These are phyloP conservation scores for Collybia nuda DNA, from an alignment of 768 basidiomycete genomes.

Conservation along the genomic window DNA sequence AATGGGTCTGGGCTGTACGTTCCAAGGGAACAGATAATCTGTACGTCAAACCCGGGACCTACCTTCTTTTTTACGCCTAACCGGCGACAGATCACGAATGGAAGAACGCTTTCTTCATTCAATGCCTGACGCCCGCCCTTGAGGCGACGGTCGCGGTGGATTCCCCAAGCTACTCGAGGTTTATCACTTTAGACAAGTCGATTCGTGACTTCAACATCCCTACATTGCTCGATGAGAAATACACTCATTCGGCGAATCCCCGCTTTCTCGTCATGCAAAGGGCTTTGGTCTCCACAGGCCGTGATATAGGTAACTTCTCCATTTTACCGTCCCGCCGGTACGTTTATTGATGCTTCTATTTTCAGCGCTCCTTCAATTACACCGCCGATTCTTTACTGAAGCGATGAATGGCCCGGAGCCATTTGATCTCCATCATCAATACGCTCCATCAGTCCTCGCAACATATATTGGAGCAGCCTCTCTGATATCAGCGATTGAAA, in stretches of 20 bases:
- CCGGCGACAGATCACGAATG: constrained; percentile 63
- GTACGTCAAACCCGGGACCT: constrained; percentile 29
- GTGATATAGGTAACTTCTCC: constrained; percentile 52
- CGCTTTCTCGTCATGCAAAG: constrained; percentile 67
- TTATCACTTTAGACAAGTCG: constrained; percentile 51
- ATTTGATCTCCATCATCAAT: constrained; percentile 59
- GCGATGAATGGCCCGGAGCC: constrained; percentile 54
- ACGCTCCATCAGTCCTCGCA: constrained; percentile 70
- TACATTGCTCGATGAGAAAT: constrained; percentile 43
- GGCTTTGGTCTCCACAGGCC: constrained; percentile 56
- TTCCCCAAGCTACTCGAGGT: constrained; percentile 47
- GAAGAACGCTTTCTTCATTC: constrained; percentile 65
- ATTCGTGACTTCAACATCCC: constrained; percentile 60
- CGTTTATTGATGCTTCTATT: neutral
- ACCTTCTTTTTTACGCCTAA: constrained; percentile 16
- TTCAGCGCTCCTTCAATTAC: constrained; percentile 64
- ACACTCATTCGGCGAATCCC: constrained; percentile 33
- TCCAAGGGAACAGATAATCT: constrained; percentile 48
- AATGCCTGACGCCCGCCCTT: constrained; percentile 63
- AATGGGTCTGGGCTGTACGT: constrained; percentile 46
- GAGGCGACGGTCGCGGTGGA: constrained; percentile 55
- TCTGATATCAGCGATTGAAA: constrained; percentile 56
- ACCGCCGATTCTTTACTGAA: constrained; percentile 66
- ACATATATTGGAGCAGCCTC: constrained; percentile 61
- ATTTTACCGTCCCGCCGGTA: neutral